Evolutionary conservation across 257 asterid genomes (phyloP), one percentile per base, ranked within the genome.

Genomic region (Solanum chiquidenum): DNA sequence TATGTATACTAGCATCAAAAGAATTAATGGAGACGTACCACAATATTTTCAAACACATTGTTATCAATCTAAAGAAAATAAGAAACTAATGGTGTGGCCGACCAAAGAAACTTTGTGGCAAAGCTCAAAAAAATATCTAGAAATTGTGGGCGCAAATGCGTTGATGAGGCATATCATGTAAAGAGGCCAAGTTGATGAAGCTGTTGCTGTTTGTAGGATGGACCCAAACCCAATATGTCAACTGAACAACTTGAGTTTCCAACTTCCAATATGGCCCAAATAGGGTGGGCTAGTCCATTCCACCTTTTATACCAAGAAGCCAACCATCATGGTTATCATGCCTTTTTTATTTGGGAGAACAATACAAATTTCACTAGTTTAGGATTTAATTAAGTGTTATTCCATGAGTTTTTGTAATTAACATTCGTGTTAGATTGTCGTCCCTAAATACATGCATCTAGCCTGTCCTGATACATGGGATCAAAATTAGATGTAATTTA

Each of bases 371-470:
- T 16, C 9, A 52, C 23, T 16, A 52, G 3, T 0, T 52, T 52
- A 49, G 21, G 7, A 0, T 0, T 16, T 16, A 16, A 52, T 52
- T 52, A 52, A 4, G 21, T 49, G 60, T 0, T 49, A 49, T 14
- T 0, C 0, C 0, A 0, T 49, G 60, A 49, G 8, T 0, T 49
- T 49, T 49, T 1, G 23, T 0, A 52, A 52, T 16, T 18, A 52
- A 0, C 62, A 52, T 16, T 5, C 0, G 23, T 52, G 0, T 0
- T 0, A 52, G 62, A 52, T 52, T 52, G 23, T 0, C 0, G 23
- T 18, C 0, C 62, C 58, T 23, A 16, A 16, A 16, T 52, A 16
- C 62, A 52, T 49, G 60, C 1, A 34, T 34, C 35, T 34, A 34
- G 35, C 35, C 5, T 34, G 35, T 34, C 35, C 6, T 4, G 2